phyloP scores from a whole-genome alignment of 164 flowering plant species.

The Aristolochia contorta region DNA sequence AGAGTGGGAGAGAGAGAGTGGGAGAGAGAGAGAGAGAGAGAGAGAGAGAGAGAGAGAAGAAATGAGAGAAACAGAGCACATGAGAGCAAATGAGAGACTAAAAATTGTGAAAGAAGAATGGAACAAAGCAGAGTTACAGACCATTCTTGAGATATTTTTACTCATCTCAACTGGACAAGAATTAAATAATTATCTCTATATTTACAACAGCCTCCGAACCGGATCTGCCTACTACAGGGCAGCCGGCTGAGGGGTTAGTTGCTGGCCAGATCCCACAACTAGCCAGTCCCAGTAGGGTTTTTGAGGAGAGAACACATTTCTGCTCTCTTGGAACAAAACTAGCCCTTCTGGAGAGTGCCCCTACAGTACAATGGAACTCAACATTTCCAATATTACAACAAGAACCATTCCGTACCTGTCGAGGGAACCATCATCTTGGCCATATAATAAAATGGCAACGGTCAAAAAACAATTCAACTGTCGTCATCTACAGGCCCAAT shows the following conservation, averaged over 20 bases:
- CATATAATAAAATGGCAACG: conserved; percentile 10
- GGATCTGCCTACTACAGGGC: conserved; percentile 12
- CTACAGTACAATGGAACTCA: conserved; percentile 6
- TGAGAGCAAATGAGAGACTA: too few relatives aligned
- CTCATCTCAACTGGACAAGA: conserved; percentile 20
- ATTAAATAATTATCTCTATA: conserved; percentile 34
- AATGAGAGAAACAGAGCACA: too few relatives aligned
- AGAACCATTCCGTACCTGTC: conserved; percentile 9
- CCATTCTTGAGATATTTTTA: conserved; percentile 25
- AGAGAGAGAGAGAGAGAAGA: too few relatives aligned
- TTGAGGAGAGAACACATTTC: not conserved
- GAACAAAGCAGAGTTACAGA: not conserved
- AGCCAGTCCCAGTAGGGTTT: not conserved
- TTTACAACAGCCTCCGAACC: conserved; percentile 53
- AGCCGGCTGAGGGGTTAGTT: conserved; percentile 20
- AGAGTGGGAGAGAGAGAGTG: too few relatives aligned
- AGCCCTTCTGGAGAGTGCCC: conserved; percentile 7
- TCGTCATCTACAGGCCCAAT: conserved; percentile 90
- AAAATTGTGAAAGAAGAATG: too few relatives aligned
- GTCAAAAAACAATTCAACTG: conserved; percentile 34
- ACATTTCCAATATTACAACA: conserved; percentile 6
- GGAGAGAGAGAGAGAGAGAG: too few relatives aligned
- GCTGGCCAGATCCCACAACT: conserved; percentile 11
- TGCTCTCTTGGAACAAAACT: not conserved
- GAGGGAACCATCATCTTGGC: conserved; percentile 12